Percentiles rank a stretch among this genome's conserved stretches.
These are phyloP conservation scores for Immersiella caudata DNA, from an alignment of 495 filamentous ascomycete species.

Conservation along the genomic window DNA sequence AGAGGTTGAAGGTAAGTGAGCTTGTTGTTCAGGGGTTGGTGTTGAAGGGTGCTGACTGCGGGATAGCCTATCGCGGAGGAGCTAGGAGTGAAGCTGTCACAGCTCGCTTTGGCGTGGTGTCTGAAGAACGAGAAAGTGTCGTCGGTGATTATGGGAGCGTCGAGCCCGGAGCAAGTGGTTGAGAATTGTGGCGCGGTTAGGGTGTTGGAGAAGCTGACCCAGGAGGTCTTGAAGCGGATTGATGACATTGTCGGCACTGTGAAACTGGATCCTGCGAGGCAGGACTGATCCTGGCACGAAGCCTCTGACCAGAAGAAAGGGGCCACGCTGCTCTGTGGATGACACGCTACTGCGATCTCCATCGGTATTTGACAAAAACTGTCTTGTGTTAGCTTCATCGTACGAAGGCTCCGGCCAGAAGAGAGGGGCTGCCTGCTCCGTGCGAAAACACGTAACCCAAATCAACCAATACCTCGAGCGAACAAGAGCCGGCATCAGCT, in stretches of 20 bases:
- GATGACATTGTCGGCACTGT: constrained; percentile 50
- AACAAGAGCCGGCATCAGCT: too few species aligned
- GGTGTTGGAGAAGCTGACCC: constrained; percentile 60
- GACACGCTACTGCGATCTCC: too few species aligned
- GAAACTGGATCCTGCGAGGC: constrained; percentile 31
- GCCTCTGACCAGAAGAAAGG: too few species aligned
- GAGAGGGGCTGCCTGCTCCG: too few species aligned
- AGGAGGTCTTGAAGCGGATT: constrained; percentile 69
- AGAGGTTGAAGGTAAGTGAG: constrained; percentile 42
- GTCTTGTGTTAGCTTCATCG: too few species aligned
- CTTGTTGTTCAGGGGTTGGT: background rate
- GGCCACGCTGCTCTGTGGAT: too few species aligned
- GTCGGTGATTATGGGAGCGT: constrained; percentile 71
- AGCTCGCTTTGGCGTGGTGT: constrained; percentile 71
- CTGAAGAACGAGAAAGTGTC: constrained; percentile 72
- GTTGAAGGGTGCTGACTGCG: background rate
- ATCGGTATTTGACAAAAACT: too few species aligned
- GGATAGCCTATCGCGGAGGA: constrained; percentile 59
- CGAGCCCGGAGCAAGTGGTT: constrained; percentile 65
- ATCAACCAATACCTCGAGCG: too few species aligned
- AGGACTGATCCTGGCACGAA: constrained; percentile 16
- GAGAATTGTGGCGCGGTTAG: constrained; percentile 66
- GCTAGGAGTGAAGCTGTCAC: constrained; percentile 60
- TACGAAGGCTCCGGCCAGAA: too few species aligned
- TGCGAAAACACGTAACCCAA: too few species aligned